Evolutionary conservation across 2,329 filamentous ascomycete genomes (phyloP).

Genomic region (Colletotrichum horii): DNA sequence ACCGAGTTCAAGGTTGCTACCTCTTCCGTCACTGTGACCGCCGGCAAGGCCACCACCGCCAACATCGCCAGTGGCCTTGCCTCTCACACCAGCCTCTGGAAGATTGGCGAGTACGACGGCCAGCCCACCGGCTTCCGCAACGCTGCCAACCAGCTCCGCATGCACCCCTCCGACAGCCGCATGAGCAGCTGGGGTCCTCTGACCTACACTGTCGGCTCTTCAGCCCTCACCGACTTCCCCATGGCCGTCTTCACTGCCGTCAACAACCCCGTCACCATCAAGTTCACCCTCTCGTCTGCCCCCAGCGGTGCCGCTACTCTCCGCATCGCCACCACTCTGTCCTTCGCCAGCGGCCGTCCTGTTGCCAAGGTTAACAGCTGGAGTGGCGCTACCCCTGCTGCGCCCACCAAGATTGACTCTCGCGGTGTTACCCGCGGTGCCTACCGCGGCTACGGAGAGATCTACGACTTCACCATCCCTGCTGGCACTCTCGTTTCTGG

Average conservation of each 20-base stretch:
- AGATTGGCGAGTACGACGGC: conserved; percentile 71
- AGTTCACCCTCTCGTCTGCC: conserved; percentile 58
- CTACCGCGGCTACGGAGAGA: conserved; percentile 67
- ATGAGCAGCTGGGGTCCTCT: conserved; percentile 66
- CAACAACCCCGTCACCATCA: conserved; percentile 66
- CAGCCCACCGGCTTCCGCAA: conserved; percentile 70
- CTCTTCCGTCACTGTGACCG: conserved; percentile 52
- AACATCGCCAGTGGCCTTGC: conserved; percentile 55
- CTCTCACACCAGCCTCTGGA: conserved; percentile 60
- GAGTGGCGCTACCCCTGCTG: conserved; percentile 50
- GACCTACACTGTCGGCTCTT: conserved; percentile 67
- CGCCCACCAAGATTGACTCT: conserved; percentile 67
- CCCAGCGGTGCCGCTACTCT: conserved; percentile 60
- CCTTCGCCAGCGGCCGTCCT: conserved; percentile 65
- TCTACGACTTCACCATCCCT: conserved; percentile 67
- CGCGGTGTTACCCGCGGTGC: conserved; percentile 70
- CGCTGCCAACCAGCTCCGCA: conserved; percentile 68
- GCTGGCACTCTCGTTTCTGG: conserved; percentile 63
- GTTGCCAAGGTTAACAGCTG: conserved; percentile 62
- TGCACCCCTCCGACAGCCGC: conserved; percentile 71
- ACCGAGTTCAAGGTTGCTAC: conserved; percentile 61
- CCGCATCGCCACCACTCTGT: conserved; percentile 68
- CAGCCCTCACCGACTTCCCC: conserved; percentile 58
- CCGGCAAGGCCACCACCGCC: conserved; percentile 51
- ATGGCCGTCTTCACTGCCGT: conserved; percentile 70